These are phyloP conservation scores for Boletellus ananiceps DNA, from an alignment of 768 basidiomycete genomes.

Conservation along the genomic window DNA sequence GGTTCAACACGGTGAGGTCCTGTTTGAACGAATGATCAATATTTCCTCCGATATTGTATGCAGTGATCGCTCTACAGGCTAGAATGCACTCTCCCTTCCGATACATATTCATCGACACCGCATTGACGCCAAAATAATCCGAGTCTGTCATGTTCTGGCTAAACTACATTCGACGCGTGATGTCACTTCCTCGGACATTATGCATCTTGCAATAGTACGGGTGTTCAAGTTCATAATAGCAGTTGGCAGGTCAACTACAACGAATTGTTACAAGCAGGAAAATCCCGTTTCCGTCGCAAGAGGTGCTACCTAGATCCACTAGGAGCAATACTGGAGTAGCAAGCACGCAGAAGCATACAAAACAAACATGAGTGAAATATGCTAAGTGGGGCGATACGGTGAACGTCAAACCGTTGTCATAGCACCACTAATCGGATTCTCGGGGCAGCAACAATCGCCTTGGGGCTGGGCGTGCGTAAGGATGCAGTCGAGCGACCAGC, in stretches of 20 bases:
- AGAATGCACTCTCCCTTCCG: too few relatives aligned
- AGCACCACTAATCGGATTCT: slow-evolving; percentile 4
- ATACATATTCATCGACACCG: too few relatives aligned
- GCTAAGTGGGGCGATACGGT: background rate
- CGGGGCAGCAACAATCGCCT: slow-evolving; percentile 17
- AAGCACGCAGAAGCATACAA: background rate
- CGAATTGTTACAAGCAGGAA: background rate
- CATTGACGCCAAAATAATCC: background rate
- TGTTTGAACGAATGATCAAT: background rate
- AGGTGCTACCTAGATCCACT: background rate
- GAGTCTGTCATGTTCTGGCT: background rate
- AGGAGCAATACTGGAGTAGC: too few relatives aligned
- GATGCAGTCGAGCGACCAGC: slow-evolving; percentile 10
- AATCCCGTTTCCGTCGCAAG: background rate
- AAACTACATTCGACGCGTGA: background rate
- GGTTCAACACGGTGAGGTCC: background rate
- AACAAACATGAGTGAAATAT: background rate
- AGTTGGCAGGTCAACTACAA: background rate
- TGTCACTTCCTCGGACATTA: background rate
- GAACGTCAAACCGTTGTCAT: background rate
- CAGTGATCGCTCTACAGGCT: too few relatives aligned
- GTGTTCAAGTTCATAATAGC: background rate
- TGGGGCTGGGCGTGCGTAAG: slow-evolving; percentile 16
- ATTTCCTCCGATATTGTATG: background rate
- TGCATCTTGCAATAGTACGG: background rate